Conservation (phyloP, 148 eudicot genomes). For the Fagopyrum esculentum region DNA sequence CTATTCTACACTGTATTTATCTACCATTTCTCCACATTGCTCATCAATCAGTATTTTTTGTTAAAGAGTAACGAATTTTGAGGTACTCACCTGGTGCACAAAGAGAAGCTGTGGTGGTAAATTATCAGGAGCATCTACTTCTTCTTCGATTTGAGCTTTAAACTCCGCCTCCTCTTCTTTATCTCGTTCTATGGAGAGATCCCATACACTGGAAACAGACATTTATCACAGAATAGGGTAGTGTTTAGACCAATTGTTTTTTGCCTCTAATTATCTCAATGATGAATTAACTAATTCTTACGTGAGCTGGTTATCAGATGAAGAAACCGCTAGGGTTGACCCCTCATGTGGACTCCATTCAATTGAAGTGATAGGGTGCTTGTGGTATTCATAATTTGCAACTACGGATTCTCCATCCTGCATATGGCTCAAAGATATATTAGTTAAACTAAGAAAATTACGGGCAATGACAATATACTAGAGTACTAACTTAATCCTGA, state of each 20-base stretch:
- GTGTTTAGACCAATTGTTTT: neutral
- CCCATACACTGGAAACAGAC: slow-evolving; percentile 64
- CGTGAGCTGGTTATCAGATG: slow-evolving; percentile 93
- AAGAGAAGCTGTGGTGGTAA: slow-evolving; percentile 95
- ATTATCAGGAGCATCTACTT: slow-evolving; percentile 73
- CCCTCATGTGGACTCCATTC: slow-evolving; percentile 98
- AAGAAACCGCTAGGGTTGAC: slow-evolving; percentile 79
- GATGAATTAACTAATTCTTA: slow-evolving; percentile 25
- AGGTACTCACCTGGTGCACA: slow-evolving; percentile 71
- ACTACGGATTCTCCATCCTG: slow-evolving; percentile 76
- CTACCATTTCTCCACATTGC: neutral
- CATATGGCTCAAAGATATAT: neutral
- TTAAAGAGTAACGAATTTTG: neutral
- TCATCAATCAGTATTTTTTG: no score
- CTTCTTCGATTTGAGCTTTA: slow-evolving; percentile 57
- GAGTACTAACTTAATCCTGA: neutral
- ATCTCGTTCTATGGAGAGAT: slow-evolving; percentile 81
- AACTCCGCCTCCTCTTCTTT: slow-evolving; percentile 97
- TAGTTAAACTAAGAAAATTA: neutral
- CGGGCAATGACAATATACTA: neutral
- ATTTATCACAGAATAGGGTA: neutral
- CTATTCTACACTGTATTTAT: no score
- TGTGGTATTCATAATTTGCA: slow-evolving; percentile 85
- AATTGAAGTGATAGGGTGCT: slow-evolving; percentile 87
- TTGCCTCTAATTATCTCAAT: neutral